These are phyloP conservation scores for Speleostelium caveatum DNA, from an alignment of 78 protist species.

Conservation along the genomic window DNA sequence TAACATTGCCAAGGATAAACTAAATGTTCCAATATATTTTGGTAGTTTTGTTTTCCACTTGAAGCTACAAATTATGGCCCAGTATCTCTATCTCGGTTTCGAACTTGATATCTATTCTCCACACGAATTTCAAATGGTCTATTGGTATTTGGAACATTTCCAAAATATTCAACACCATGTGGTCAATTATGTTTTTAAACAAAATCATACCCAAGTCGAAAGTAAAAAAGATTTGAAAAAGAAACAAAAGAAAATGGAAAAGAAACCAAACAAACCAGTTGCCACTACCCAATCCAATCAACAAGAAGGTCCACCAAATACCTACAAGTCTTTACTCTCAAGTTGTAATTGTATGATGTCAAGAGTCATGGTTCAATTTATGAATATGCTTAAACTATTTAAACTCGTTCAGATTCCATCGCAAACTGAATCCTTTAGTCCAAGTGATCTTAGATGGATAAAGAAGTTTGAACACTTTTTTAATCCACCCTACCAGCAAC, in stretches of 20 bases:
- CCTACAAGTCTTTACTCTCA: constrained; percentile 1
- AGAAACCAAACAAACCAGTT: constrained; percentile 8
- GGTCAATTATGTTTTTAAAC: neutral
- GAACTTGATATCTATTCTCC: constrained; percentile 28
- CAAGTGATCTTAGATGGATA: constrained; percentile 4
- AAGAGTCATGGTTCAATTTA: constrained; percentile 5
- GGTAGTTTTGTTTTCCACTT: constrained; percentile 46
- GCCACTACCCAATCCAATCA: neutral
- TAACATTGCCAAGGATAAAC: constrained; percentile 23
- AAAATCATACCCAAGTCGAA: neutral
- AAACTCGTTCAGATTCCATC: constrained; percentile 1
- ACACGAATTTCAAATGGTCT: constrained; percentile 39
- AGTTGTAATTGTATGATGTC: neutral
- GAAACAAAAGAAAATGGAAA: neutral
- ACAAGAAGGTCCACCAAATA: constrained; percentile 18
- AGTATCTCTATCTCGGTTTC: constrained; percentile 43
- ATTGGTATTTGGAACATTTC: constrained; percentile 44
- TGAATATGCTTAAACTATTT: neutral
- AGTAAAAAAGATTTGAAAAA: constrained; percentile 4
- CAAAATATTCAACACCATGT: constrained; percentile 13
- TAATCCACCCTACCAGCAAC: constrained; percentile 63
- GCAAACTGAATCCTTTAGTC: constrained; percentile 13
- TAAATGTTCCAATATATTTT: constrained; percentile 4
- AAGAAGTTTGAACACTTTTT: constrained; percentile 54
- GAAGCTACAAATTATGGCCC: constrained; percentile 32